These are phyloP conservation scores for Syncephalastrum monosporum DNA, from an alignment of 371 early-diverging fungal species.

Conservation along the genomic window DNA sequence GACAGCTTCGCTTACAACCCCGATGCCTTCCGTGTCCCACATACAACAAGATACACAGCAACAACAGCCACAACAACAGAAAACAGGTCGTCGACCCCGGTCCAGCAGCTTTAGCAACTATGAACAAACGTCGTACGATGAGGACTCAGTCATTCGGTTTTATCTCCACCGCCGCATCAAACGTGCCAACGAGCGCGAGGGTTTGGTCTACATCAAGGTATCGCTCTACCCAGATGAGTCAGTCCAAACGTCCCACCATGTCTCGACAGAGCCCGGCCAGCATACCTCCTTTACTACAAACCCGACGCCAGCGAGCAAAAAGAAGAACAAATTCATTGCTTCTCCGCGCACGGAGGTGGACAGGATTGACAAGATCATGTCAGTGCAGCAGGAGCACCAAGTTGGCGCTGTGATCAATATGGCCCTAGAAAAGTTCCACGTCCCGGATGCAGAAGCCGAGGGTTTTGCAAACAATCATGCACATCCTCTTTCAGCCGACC, in stretches of 20 bases:
- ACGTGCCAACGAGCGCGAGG: slow-evolving; percentile 36
- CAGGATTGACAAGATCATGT: slow-evolving; percentile 52
- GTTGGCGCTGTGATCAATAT: slow-evolving; percentile 40
- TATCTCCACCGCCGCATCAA: slow-evolving; percentile 46
- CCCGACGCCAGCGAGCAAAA: slow-evolving; percentile 19
- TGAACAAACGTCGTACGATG: slow-evolving; percentile 41
- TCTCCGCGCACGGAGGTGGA: slow-evolving; percentile 29
- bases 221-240: slow-evolving; percentile 40
- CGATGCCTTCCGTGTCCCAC: slow-evolving; percentile 47
- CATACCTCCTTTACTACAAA: slow-evolving; percentile 11
- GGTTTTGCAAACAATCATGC: slow-evolving; percentile 14
- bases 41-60: slow-evolving; percentile 30
- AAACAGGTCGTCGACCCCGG: slow-evolving; percentile 20
- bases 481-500: slow-evolving; percentile 9
- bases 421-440: slow-evolving; percentile 47
- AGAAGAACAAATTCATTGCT: slow-evolving; percentile 17
- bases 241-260: neutral
- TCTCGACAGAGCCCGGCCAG: neutral
- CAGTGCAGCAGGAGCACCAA: slow-evolving; percentile 31
- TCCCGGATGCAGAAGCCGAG: slow-evolving; percentile 39
- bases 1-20: slow-evolving; percentile 60
- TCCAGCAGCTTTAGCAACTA: slow-evolving; percentile 47
- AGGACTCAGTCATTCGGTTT: slow-evolving; percentile 44
- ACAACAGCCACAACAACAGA: slow-evolving; percentile 10
- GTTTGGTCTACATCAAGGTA: slow-evolving; percentile 41